Percentiles rank a stretch among this genome's conserved stretches.
These are phyloP conservation scores for Colletotrichum caudatum DNA, from an alignment of 2,329 filamentous ascomycete genomes.

Conservation along the genomic window DNA sequence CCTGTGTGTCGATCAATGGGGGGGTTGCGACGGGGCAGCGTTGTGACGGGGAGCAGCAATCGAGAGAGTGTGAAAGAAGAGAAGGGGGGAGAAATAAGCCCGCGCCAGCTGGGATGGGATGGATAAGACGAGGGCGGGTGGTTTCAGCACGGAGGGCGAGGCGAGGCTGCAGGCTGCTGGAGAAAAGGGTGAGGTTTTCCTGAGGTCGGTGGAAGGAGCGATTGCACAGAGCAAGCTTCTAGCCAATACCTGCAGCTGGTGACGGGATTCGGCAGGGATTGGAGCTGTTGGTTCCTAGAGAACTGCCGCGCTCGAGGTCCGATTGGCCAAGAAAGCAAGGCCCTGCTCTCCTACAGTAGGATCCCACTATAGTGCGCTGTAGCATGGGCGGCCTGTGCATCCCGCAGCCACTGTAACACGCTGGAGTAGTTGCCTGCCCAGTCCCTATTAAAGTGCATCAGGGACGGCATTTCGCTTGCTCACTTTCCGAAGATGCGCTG, in stretches of 20 bases:
- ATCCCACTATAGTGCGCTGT: constrained; percentile 28
- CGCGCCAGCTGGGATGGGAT: constrained; percentile 32
- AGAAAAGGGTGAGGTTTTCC: constrained; percentile 37
- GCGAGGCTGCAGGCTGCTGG: constrained; percentile 32
- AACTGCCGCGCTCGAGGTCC: constrained; percentile 28
- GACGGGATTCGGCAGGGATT: constrained; percentile 42
- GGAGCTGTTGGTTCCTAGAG: constrained; percentile 39
- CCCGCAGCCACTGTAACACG: constrained; percentile 10
- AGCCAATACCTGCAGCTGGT: constrained; percentile 40
- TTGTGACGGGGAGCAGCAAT: constrained; percentile 7
- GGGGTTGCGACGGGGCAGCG: background rate
- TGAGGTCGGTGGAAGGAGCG: constrained; percentile 29
- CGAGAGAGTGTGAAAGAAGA: background rate
- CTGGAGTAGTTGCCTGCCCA: background rate
- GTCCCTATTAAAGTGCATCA: background rate
- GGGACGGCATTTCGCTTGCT: constrained; percentile 1
- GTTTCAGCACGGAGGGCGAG: constrained; percentile 36
- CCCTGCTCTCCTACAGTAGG: background rate
- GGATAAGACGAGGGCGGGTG: constrained; percentile 30
- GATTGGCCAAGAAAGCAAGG: constrained; percentile 20
- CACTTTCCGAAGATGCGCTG: background rate
- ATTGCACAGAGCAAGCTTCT: constrained; percentile 31
- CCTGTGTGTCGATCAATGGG: constrained; percentile 5
- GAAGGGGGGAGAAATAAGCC: constrained; percentile 17
- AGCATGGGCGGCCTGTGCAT: constrained; percentile 18